Base-by-base conservation (phyloP, 1,284 basidiomycete species). In the Boletus smithii region DNA sequence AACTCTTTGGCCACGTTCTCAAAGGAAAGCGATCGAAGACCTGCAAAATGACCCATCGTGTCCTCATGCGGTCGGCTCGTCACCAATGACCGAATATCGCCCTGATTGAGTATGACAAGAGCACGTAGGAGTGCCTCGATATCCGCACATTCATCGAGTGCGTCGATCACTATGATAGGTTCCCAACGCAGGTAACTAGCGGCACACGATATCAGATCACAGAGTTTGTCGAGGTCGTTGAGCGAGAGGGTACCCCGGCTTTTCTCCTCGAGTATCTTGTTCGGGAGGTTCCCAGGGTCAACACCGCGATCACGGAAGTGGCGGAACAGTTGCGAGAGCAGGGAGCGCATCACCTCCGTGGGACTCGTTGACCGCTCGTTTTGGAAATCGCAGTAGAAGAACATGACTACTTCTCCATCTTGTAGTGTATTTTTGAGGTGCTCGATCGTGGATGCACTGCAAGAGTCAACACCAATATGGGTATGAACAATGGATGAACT, bases 1-100 rank as follows among this genome's bases (percentile, higher is more conserved):
- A 42, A 9, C 8, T 37, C 16, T 14, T 22, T 9, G 4, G 13
- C 20, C 23, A 38, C n/a, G 2, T 18, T 16, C 10, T 38, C 24
- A 6, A 48, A 40, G 8, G 44, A 50, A n/a, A 50, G 34, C 3
- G 34, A 50, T 6, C n/a, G 44, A 22, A 42, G 30, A 2, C 30
- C 18, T 3, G 3, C 4, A 14, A 50, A 47, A 39, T 10, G 9
- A 7, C 17, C 8, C 24, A 8, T n/a, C n/a, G 47, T 42, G 9
- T 8, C 17, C 5, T 29, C 29, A 10, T 18, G 20, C 2, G 31
- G 20, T 22, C 38, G 16, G 8, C 44, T 34, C 5, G 44, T 41
- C 26, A 46, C 38, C 9, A 46, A 29, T 13, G 41, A 6, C 17
- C 24, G 44, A 8, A 40, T 18, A 14, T 33, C 44, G 4, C 11